Conservation (phyloP, 2,329 filamentous ascomycete species). For the Neopestalotiopsis rosae region DNA sequence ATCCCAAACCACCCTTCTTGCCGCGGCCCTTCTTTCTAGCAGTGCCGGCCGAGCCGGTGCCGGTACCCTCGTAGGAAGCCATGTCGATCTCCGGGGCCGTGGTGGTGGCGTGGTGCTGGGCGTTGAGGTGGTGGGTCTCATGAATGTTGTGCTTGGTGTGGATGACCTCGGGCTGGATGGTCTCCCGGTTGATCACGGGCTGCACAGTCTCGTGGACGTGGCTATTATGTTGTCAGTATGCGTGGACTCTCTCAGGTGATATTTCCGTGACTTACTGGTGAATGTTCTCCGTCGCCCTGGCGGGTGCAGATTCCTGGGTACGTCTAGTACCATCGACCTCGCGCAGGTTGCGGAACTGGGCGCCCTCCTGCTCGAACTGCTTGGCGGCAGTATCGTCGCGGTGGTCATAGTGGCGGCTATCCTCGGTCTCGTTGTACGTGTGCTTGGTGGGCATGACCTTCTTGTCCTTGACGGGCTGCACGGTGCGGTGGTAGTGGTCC, state of each 20-base stretch:
- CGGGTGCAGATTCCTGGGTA: constrained; percentile 1
- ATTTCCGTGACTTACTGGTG: neutral
- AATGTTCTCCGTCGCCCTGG: constrained; percentile 6
- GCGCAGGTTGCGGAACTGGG: constrained; percentile 1
- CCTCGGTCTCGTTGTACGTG: constrained; percentile 6
- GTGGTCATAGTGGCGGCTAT: constrained; percentile 7
- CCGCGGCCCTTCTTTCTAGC: neutral
- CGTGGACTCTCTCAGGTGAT: no score
- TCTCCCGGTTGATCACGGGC: constrained; percentile 11
- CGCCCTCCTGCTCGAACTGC: neutral
- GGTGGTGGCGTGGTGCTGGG: neutral
- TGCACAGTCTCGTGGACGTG: constrained; percentile 15
- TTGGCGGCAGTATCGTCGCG: constrained; percentile 3
- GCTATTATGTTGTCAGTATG: neutral
- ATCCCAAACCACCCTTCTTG: neutral
- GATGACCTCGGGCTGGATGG: constrained; percentile 2
- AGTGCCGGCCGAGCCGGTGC: neutral
- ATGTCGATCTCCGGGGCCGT: neutral
- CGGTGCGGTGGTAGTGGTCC: constrained; percentile 9
- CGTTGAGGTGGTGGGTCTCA: constrained; percentile 12
- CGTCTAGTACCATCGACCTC: constrained; percentile 3
- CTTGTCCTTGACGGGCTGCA: constrained; percentile 15
- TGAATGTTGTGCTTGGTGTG: constrained; percentile 9
- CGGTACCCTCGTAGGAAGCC: neutral
- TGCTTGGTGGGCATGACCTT: constrained; percentile 13